Evolutionary conservation across 2,329 filamentous ascomycete genomes (phyloP), one percentile per base, ranked within the genome.

Genomic region (Botryotinia globosa): DNA sequence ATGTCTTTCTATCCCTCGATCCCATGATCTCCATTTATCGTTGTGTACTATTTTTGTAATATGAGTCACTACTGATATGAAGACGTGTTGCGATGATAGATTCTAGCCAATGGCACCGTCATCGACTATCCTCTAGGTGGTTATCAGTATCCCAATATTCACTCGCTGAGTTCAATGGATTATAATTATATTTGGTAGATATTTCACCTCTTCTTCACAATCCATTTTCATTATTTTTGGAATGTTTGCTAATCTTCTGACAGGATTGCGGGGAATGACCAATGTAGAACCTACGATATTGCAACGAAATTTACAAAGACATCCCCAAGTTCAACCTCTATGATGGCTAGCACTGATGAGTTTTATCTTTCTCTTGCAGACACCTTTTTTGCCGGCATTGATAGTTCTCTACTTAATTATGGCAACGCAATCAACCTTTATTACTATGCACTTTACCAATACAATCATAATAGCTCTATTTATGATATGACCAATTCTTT

Each of bases 71-170:
- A 56, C 32, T 69, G 4, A 37, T 32, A 12, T 45, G 8, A 4
- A 29, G 42, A 20, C 32, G 25, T 44, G 76, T 61, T 68, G 68
- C 67, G 71, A 76, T 51, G 48, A 44, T 84, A 88, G 74, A 87
- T 85, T 0, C 82, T 93, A 51, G 84, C 84, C 29, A 89, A 92
- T 78, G 89, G 89, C 18, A 88, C 86, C 7, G 81, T 83, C 3
- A 83, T 92, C 9, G 83, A 89, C 39, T 88, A 88, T 58, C 94
- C 94, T 0, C 82, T 97, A 77, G 83, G 87, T 71, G 94, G 94
- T 16, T 97, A 94, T 79, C 94, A 97, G 80, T 89, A 97, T 76
- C 91, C 95, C 29, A 63, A 69, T 45, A 54, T 72, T 51, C 61
- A 58, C n/a, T 56, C 64, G 39, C n/a, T 64, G 25, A 48, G 63